These are phyloP conservation scores for Mollisiaceae sp. DNA, from an alignment of 2,329 filamentous ascomycete species.

Conservation along the genomic window DNA sequence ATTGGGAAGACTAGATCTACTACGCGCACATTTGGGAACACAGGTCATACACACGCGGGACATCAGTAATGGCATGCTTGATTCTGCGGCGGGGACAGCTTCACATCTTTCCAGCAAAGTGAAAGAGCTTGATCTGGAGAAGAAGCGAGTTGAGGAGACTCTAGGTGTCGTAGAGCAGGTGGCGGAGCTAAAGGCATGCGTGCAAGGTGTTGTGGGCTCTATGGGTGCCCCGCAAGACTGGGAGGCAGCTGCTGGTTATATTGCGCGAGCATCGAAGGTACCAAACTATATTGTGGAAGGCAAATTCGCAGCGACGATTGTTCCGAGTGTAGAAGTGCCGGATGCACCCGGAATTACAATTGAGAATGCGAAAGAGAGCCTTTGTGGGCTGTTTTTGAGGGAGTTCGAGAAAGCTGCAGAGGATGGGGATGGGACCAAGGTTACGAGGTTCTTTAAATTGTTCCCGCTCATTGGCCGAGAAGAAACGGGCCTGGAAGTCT, in stretches of 20 bases:
- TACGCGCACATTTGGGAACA: slow-evolving; percentile 85
- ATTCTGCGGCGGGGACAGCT: slow-evolving; percentile 83
- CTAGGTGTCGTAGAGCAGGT: slow-evolving; percentile 94
- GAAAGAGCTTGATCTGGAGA: slow-evolving; percentile 86
- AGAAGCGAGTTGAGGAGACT: slow-evolving; percentile 88
- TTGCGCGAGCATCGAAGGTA: slow-evolving; percentile 81
- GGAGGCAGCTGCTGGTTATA: slow-evolving; percentile 92
- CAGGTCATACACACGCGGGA: slow-evolving; percentile 83
- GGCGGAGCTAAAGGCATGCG: slow-evolving; percentile 93
- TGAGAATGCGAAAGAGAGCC: slow-evolving; percentile 82
- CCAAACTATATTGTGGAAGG: slow-evolving; percentile 81
- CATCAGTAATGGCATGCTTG: slow-evolving; percentile 90
- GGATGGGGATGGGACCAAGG: slow-evolving; percentile 84
- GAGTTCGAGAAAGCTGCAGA: slow-evolving; percentile 93
- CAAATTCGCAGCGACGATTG: slow-evolving; percentile 87
- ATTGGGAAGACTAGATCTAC: slow-evolving; percentile 82
- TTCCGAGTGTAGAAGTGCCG: slow-evolving; percentile 93
- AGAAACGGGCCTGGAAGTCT: slow-evolving; percentile 90
- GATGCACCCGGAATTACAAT: slow-evolving; percentile 88
- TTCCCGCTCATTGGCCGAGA: slow-evolving; percentile 92
- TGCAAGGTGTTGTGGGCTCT: slow-evolving; percentile 89
- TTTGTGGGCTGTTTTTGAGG: slow-evolving; percentile 87
- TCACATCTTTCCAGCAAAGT: slow-evolving; percentile 85
- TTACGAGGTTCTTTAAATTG: slow-evolving; percentile 97
- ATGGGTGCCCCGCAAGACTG: slow-evolving; percentile 99